These are phyloP conservation scores for Brasilioporus rufonigricans DNA, from an alignment of 768 basidiomycete species.

Conservation along the genomic window DNA sequence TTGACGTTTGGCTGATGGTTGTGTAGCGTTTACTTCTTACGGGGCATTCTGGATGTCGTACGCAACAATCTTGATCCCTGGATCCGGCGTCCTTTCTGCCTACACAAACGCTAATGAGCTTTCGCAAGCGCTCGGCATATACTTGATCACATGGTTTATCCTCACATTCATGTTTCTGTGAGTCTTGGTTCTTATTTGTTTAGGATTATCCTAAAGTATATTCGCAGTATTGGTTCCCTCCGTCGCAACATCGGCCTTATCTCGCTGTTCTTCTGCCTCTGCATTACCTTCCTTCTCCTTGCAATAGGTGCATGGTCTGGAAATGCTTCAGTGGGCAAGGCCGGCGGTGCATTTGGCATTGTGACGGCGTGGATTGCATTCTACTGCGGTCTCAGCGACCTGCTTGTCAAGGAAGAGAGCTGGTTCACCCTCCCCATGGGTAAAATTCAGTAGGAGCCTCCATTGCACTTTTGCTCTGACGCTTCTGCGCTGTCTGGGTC, in stretches of 20 bases:
- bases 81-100: conserved; percentile 56
- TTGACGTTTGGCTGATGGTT: background rate
- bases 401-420: conserved; percentile 37
- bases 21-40: conserved; percentile 72
- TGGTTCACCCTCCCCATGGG: conserved; percentile 45
- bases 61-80: conserved; percentile 68
- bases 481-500: background rate
- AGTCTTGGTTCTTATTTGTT: conserved; percentile 13
- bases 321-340: conserved; percentile 26
- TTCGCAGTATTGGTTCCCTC: conserved; percentile 44
- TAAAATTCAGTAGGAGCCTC: conserved; percentile 8
- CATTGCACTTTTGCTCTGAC: background rate
- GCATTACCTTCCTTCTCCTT: conserved; percentile 50
- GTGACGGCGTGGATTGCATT: conserved; percentile 47
- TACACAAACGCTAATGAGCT: conserved; percentile 45
- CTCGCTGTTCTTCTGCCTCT: conserved; percentile 51
- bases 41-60: conserved; percentile 91
- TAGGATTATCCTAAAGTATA: background rate
- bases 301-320: conserved; percentile 38
- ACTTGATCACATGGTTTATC: conserved; percentile 69
- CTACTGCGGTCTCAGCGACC: conserved; percentile 42
- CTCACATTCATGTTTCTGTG: conserved; percentile 70
- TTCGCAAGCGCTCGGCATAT: conserved; percentile 66
- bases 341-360: conserved; percentile 46
- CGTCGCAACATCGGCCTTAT: conserved; percentile 50